Base-by-base conservation (phyloP, 768 basidiomycete species). In the Mycena capillaripes region DNA sequence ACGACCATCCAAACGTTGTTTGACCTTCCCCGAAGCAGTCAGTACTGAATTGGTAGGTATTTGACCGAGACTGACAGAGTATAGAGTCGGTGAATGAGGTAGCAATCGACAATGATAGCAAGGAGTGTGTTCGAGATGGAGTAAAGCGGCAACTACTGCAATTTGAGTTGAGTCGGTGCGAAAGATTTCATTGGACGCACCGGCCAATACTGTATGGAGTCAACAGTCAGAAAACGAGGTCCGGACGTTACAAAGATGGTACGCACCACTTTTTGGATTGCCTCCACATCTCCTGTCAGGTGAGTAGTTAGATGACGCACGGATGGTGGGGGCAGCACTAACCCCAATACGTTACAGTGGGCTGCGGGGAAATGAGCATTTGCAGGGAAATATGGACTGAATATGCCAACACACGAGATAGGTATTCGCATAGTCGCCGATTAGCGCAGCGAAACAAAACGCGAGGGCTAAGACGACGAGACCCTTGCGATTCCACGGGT, bases 141-240 rank as follows among this genome's bases (percentile, higher is more conserved):
- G 34, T 32, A 48, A 5, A 62, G 60, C 12, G 60, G 60, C 44
- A 62, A 44, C 42, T 59, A 27, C n/a, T n/a, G 3, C 3, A 40
- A 3, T n/a, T 42, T n/a, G 3, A 25, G 38, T 9, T 40, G 34
- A 30, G 29, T 32, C 19, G 21, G n/a, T 5, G 17, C 16, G 10
- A 36, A 34, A 36, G 25, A 38, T 59, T 0, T 5, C 40, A 59
- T 7, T 5, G 10, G 21, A 38, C 58, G 29, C 19, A 59, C 58
- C 32, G 60, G 60, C 60, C 60, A 62, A 44, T 48, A 62, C 48
- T 50, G 48, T 16, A n/a, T n/a, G n/a, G n/a, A 25, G 48, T 25
- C 5, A 50, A 27, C 17, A 17, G 42, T 44, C 2, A 50, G 27
- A 50, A 27, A 19, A 23, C 25, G 23, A 50, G 21, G 12, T 9